These are phyloP conservation scores for Asclepias syriaca DNA, from an alignment of 257 asterid species.

Conservation along the genomic window DNA sequence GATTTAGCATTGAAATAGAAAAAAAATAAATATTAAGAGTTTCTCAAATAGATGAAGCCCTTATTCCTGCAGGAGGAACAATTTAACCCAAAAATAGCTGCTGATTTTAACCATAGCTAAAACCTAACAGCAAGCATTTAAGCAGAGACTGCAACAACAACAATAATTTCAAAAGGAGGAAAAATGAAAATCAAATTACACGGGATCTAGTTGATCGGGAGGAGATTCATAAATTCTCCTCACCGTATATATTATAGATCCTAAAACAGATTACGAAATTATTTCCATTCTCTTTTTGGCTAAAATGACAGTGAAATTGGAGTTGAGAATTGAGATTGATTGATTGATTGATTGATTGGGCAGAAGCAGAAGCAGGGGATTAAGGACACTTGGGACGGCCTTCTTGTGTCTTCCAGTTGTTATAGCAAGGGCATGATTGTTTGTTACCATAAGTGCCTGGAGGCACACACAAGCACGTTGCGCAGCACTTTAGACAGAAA, in stretches of 20 bases:
- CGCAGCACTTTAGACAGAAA: slow-evolving; percentile 36
- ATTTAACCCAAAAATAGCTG: too few relatives aligned
- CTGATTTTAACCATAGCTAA: too few relatives aligned
- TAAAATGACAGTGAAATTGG: neutral
- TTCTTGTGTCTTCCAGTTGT: slow-evolving; percentile 39
- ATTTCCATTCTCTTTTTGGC: too few relatives aligned
- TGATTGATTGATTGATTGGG: neutral
- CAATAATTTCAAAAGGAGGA: neutral
- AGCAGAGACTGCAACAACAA: neutral
- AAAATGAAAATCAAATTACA: neutral
- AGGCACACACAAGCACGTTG: slow-evolving; percentile 37
- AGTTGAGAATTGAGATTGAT: too few relatives aligned
- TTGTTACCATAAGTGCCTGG: slow-evolving; percentile 35
- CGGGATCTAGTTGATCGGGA: neutral
- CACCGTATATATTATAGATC: neutral
- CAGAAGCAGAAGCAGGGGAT: neutral
- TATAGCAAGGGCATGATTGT: slow-evolving; percentile 36
- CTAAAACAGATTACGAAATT: slow-evolving; percentile 5
- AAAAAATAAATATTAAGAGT: too few relatives aligned
- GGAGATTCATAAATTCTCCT: neutral
- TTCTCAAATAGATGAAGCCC: too few relatives aligned
- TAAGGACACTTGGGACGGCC: slow-evolving; percentile 37
- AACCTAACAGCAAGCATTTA: neutral
- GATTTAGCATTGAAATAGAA: too few relatives aligned
- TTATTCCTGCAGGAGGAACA: too few relatives aligned